These are phyloP conservation scores for Corchorus capsularis DNA, from an alignment of 345 rosid genomes.

Conservation along the genomic window DNA sequence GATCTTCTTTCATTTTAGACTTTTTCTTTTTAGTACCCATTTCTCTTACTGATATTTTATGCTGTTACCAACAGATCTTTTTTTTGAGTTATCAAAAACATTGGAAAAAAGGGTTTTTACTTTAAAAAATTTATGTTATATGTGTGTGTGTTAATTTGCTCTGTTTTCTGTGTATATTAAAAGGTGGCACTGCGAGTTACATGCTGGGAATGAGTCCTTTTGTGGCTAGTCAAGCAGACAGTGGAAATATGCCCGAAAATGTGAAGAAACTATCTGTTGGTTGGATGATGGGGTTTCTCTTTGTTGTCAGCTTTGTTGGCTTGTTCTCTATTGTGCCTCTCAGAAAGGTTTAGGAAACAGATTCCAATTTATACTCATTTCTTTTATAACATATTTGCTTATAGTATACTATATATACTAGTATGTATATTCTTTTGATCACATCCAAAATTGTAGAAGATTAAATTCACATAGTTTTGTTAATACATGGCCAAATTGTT, in stretches of 20 bases:
- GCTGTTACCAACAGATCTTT: not conserved
- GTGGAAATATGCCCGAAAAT: constrained; percentile 48
- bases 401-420: too few species aligned
- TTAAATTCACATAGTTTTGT: not conserved
- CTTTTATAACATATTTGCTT: not conserved
- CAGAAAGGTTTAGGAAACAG: constrained; percentile 49
- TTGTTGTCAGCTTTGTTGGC: constrained; percentile 83
- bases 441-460: not conserved
- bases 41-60: not conserved
- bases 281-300: constrained; percentile 83
- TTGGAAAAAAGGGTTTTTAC: not conserved
- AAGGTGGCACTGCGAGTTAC: constrained; percentile 87
- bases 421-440: not conserved
- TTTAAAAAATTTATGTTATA: not conserved
- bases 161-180: not conserved
- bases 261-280: constrained; percentile 63
- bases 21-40: not conserved
- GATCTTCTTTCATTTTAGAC: not conserved
- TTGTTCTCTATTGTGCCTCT: constrained; percentile 81
- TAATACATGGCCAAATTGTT: not conserved
- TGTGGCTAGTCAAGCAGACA: constrained; percentile 57
- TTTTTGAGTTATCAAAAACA: not conserved
- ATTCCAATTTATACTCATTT: not conserved
- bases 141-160: not conserved
- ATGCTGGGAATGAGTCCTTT: constrained; percentile 68